Conservation (phyloP, 306 rosid species). For the Nissolia schottii region DNA sequence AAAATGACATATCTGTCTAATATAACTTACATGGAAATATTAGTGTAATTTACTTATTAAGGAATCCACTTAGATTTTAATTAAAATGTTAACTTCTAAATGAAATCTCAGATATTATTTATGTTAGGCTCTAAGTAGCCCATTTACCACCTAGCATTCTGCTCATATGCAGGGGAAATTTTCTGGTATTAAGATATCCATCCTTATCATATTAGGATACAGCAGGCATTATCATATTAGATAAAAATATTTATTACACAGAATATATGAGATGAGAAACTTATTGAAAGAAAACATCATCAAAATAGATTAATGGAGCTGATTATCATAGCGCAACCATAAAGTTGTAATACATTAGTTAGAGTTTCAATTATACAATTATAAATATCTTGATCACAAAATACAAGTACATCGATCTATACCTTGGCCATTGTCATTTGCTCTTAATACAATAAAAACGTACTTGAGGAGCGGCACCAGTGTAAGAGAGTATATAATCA, state of each 20-base stretch:
- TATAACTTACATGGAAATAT: background rate
- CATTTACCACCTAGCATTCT: too few species aligned
- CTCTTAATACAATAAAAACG: slow-evolving; percentile 73
- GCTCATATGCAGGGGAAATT: background rate
- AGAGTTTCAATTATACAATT: background rate
- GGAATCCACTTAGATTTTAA: background rate
- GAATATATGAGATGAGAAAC: background rate
- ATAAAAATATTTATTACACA: background rate
- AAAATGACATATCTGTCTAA: too few species aligned
- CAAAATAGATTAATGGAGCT: background rate
- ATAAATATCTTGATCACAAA: background rate
- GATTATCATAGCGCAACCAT: background rate
- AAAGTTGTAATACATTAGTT: background rate
- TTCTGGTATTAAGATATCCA: background rate
- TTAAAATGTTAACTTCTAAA: background rate
- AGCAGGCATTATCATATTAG: background rate
- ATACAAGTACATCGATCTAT: slow-evolving; percentile 25
- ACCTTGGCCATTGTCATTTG: slow-evolving; percentile 99
- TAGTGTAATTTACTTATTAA: background rate
- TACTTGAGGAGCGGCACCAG: slow-evolving; percentile 89
- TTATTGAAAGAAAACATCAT: background rate
- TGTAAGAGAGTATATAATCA: slow-evolving; percentile 95
- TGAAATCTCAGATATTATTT: background rate
- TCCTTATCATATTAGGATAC: background rate
- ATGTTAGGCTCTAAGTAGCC: background rate